Base-by-base conservation (phyloP, 768 basidiomycete species). In the Amanita subjunquillea region DNA sequence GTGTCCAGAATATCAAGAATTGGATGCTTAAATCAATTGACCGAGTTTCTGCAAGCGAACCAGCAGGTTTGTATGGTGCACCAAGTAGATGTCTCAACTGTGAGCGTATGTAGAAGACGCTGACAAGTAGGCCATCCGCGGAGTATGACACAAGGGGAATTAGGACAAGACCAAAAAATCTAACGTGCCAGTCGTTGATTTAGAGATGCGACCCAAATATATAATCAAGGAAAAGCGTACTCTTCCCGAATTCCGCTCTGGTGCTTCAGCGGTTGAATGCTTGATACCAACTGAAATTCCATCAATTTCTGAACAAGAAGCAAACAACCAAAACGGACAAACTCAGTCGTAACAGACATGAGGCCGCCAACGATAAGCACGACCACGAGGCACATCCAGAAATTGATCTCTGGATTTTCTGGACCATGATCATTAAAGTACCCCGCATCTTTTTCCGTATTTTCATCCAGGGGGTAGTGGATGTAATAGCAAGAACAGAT, bases 11-110 rank as follows among this genome's bases (percentile, higher is more conserved):
- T 12, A 88, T 69, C 15, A 74, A 74, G 63, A 89, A 87, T 59
- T 89, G 86, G 52, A 88, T 85, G 59, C 80, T 82, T 43, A 87
- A 72, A 61, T 89, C 87, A 53, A 89, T 89, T 4, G 84, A 79
- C 23, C 80, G 74, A 0, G 74, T 82, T 60, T 78, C 79, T 1
- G 86, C 86, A 22, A 87, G 68, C 15, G 75, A 72, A 4, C 71
- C 69, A 1, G 82, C 83, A 15, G 77, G 67, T 30, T 34, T 51
- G 40, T 29, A 36, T 1, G 41, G 27, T 25, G 38, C 40, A 10
- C 50, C 41, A 43, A 51, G 34, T 12, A 30, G 43, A 22, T 32
- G 41, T 15, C 29, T 4, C 15, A 51, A 36, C 29, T 15, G 50
- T 6, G 50, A 43, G 29, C 50, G 34, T 36, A 76, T 38, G 66